These are phyloP conservation scores for Phycomyces blakesleeanus DNA, from an alignment of 192 early-diverging fungal species.

Conservation along the genomic window DNA sequence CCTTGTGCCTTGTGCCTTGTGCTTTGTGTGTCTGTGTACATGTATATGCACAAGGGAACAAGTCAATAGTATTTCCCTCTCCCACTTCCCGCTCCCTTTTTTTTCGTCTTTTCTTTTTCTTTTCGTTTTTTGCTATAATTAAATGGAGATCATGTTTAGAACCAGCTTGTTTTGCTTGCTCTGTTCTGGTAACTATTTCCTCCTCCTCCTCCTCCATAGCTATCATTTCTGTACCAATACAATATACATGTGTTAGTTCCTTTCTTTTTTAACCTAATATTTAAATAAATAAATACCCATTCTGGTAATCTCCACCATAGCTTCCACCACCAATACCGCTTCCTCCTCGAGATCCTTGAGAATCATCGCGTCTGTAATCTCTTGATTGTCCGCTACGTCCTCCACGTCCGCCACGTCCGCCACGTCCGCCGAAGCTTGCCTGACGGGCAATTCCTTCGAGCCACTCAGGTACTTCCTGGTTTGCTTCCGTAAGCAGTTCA, in stretches of 20 bases:
- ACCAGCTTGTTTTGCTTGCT: constrained; percentile 41
- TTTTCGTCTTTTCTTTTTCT: too few species aligned
- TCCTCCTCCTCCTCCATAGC: constrained; percentile 12
- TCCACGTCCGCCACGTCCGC: constrained; percentile 27
- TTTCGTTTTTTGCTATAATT: too few species aligned
- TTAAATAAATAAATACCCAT: too few species aligned
- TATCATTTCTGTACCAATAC: too few species aligned
- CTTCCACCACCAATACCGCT: constrained; percentile 5
- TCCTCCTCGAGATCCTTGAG: background rate
- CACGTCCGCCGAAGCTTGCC: constrained; percentile 19
- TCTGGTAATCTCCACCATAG: constrained; percentile 10
- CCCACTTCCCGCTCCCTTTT: too few species aligned
- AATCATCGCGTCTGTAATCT: constrained; percentile 4
- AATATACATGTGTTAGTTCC: too few species aligned
- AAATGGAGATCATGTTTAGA: constrained; percentile 10
- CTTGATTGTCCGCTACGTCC: constrained; percentile 17
- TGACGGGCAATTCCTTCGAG: constrained; percentile 71
- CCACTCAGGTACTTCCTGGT: constrained; percentile 89
- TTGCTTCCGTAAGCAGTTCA: constrained; percentile 87
- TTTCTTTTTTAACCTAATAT: too few species aligned
- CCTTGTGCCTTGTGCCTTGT: too few species aligned
- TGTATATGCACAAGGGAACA: too few species aligned
- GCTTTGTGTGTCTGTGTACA: too few species aligned
- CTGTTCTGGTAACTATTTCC: constrained; percentile 13
- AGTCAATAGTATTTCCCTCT: too few species aligned